Percentiles rank a stretch among this genome's conserved stretches.
phyloP scores from a whole-genome alignment of 164 flowering plant genomes.

The Malania oleifera region DNA sequence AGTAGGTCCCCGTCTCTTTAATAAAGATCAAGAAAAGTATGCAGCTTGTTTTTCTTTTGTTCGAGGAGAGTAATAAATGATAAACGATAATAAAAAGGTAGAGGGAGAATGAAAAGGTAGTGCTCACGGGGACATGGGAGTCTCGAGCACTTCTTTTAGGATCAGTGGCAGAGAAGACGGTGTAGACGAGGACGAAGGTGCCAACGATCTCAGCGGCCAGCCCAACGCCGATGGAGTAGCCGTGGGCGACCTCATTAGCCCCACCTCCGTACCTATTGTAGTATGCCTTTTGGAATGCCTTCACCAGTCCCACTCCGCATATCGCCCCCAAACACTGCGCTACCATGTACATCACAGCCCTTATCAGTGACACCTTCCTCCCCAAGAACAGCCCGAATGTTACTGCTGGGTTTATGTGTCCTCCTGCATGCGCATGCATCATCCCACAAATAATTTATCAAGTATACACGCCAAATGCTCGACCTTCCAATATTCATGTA shows the following conservation, averaged over 20 bases:
- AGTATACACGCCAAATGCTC: too few relatives aligned
- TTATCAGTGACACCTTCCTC: constrained; percentile 67
- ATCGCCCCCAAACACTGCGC: constrained; percentile 61
- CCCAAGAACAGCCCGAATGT: constrained; percentile 82
- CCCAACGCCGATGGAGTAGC: constrained; percentile 8
- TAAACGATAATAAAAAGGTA: neutral
- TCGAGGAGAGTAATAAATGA: too few relatives aligned
- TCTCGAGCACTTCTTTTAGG: constrained; percentile 10
- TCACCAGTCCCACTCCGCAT: constrained; percentile 4
- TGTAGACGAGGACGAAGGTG: constrained; percentile 93
- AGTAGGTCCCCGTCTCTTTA: too few relatives aligned
- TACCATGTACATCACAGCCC: constrained; percentile 75
- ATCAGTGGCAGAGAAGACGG: constrained; percentile 95
- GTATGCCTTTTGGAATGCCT: constrained; percentile 6
- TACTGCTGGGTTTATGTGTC: constrained; percentile 47
- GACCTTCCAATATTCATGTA: too few relatives aligned
- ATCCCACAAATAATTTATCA: too few relatives aligned
- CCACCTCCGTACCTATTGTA: constrained; percentile 9
- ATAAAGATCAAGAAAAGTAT: too few relatives aligned
- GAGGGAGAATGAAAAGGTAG: neutral
- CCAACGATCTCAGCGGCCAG: constrained; percentile 53
- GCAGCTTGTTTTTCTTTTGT: too few relatives aligned
- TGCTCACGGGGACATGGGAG: constrained; percentile 12
- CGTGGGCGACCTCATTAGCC: constrained; percentile 1
- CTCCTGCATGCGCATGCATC: constrained; percentile 1